A percentile compares a stretch with the other conserved stretches of the same genome.
These are phyloP conservation scores for Sequoia sempervirens DNA, from an alignment of 75 land plant genomes.

Conservation along the genomic window DNA sequence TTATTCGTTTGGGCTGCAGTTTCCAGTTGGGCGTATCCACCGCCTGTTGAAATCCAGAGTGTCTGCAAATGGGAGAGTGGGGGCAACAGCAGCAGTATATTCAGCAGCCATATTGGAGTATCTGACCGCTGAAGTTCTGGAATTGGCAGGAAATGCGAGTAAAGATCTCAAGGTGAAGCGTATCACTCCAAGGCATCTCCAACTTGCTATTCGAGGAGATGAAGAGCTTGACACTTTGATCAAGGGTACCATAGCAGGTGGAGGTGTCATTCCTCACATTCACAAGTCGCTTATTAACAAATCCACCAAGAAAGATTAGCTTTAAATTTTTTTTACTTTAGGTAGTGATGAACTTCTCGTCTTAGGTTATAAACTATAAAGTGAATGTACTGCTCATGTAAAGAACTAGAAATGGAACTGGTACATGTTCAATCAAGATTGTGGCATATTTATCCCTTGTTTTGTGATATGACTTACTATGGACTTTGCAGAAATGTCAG, in stretches of 20 bases:
- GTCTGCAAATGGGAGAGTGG: constrained; percentile 47
- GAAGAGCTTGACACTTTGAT: constrained; percentile 64
- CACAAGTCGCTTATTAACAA: constrained; percentile 69
- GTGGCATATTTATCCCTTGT: neutral
- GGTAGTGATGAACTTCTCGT: neutral
- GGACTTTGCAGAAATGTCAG: neutral
- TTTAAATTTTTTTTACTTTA: neutral
- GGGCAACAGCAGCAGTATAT: constrained; percentile 64
- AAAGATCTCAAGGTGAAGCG: constrained; percentile 49
- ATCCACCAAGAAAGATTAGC: constrained; percentile 29
- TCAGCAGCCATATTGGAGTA: constrained; percentile 60
- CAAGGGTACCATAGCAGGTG: constrained; percentile 48
- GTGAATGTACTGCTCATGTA: neutral
- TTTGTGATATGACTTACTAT: neutral
- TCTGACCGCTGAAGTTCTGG: constrained; percentile 62
- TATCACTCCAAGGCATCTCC: constrained; percentile 60
- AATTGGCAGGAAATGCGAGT: constrained; percentile 67
- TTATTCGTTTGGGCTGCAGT: constrained; percentile 14
- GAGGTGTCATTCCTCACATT: constrained; percentile 65
- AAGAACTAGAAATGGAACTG: neutral
- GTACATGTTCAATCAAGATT: neutral
- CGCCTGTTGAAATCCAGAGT: constrained; percentile 36
- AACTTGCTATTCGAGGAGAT: constrained; percentile 62
- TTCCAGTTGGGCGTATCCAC: constrained; percentile 48
- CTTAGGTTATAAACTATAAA: neutral